Evolutionary conservation across 2,329 filamentous ascomycete genomes (phyloP), one percentile per base, ranked within the genome.

Genomic region (Fusarium haematococcum): DNA sequence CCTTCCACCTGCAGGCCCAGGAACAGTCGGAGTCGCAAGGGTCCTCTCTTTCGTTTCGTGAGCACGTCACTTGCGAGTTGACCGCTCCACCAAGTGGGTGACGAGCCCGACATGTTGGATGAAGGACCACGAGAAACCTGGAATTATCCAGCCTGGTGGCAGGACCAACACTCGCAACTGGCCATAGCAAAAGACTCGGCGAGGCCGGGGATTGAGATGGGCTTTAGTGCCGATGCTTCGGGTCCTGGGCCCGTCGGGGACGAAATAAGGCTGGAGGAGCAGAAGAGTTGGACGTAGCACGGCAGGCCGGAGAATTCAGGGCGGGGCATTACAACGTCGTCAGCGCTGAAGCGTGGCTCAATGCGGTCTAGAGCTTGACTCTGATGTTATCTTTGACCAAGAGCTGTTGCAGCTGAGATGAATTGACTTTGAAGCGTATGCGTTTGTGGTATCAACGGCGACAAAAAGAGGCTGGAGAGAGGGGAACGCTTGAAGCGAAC

Each of bases 301-400:
- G 14, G 27, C 41, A 65, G 65, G 67, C 64, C 67, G 67, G 70
- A 71, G 59, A 69, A 67, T 70, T 75, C 64, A 76, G 71, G 73
- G 71, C 68, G 63, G 67, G 66, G 54, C 58, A 57, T 59, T 52
- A 23, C 23, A 62, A 62, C 50, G 39, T 54, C 56, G 35, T 62
- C 37, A 57, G 67, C 63, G 30, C 23, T 48, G 25, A 57, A 56
- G 60, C 45, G 18, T 63, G 37, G 48, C 43, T 35, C 58, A 30
- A 60, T 27, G 57, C 20, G n/a, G 37, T 16, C 20, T 23, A 20
- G 27, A 35, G 27, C 37, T 61, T 23, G 39, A 50, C 23, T 56
- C 35, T 25, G n/a, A 23, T 20, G 35, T 37, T n/a, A 18, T 27
- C 16, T 8, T 7, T 27, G 52, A 58, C 16, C 37, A 27, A 54